Base-by-base conservation (phyloP, 768 basidiomycete genomes). In the Amanita thiersii region DNA sequence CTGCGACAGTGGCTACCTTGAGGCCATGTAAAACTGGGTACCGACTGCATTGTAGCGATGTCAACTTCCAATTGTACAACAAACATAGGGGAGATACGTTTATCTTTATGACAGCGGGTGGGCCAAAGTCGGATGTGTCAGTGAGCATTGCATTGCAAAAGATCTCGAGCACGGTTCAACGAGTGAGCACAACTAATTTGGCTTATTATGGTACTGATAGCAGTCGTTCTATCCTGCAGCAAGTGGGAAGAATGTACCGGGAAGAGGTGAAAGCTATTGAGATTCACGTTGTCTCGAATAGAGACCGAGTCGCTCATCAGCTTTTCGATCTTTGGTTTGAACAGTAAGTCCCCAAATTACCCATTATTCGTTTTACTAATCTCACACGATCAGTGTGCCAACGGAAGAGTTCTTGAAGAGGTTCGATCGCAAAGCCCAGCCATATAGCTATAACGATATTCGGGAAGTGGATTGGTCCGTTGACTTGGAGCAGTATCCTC, bases 251-350 rank as follows among this genome's bases (percentile, higher is more conserved):
- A 29, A 53, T 83, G 18, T 65, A 73, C 36, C 68, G 72, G 26
- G 60, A 69, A 0, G 70, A 77, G 0, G 66, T 79, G 0, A 58
- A 59, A 8, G 65, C 64, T 4, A 68, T 81, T 26, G 81, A 83
- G 47, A 65, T 82, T 5, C 81, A 82, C 52, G 81, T 83, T 3
- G 72, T 82, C 7, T 82, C 81, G 0, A 81, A 81, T 51, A 62
- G 79, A 9, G 80, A 82, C 54, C 70, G 77, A 7, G 61, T 79
- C 2, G 75, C 79, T 0, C 78, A 81, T 50, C 77, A 80, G 56
- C 53, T 77, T 0, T 82, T 84, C 47, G 81, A 84, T 52, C 53
- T 81, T 24, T 77, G 78, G 60, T 77, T 79, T 51, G 75, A 81
- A 25, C 75, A 79, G 80, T 81, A 55, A 56, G 79, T 62, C 5